Evolutionary conservation across 352 stramenopile genomes (phyloP).

Genomic region (Phytophthora hibernalis): DNA sequence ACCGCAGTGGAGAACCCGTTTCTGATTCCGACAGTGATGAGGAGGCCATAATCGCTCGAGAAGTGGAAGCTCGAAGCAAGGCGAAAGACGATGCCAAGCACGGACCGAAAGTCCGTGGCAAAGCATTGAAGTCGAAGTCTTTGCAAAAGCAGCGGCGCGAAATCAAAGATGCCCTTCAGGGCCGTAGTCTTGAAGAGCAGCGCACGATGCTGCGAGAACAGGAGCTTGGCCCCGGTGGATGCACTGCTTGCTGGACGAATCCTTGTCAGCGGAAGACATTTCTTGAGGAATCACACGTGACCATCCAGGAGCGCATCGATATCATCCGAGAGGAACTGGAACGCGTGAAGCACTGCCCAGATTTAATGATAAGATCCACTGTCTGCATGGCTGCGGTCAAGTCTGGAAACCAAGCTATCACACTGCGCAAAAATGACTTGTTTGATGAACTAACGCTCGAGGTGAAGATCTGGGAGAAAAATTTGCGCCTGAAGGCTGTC

Average conservation of each 20-base stretch:
- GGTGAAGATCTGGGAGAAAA: conserved; percentile 71
- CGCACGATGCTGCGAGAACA: conserved; percentile 67
- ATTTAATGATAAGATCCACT: conserved; percentile 57
- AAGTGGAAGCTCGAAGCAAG: conserved; percentile 45
- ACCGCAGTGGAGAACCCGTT: conserved; percentile 28
- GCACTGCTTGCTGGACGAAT: conserved; percentile 83
- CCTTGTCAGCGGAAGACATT: conserved; percentile 74
- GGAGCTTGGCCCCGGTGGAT: conserved; percentile 76
- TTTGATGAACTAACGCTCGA: conserved; percentile 80
- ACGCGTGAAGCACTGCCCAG: conserved; percentile 63
- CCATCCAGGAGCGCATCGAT: conserved; percentile 67
- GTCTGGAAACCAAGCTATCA: conserved; percentile 52
- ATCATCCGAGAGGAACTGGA: conserved; percentile 74
- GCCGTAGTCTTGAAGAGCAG: conserved; percentile 70
- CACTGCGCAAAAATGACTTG: conserved; percentile 69
- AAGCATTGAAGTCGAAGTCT: conserved; percentile 61
- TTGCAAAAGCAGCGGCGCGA: conserved; percentile 77
- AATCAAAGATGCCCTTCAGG: conserved; percentile 77
- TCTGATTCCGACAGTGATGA: conserved; percentile 80
- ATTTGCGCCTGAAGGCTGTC: conserved; percentile 78
- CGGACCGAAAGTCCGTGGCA: conserved; percentile 55
- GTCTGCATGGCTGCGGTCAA: conserved; percentile 75
- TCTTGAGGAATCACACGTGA: conserved; percentile 55
- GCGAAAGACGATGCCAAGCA: conserved; percentile 44
- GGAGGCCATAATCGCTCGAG: conserved; percentile 68